Evolutionary conservation across 1,284 basidiomycete genomes (phyloP).

Genomic region (Austroboletus novae-zelandiae): DNA sequence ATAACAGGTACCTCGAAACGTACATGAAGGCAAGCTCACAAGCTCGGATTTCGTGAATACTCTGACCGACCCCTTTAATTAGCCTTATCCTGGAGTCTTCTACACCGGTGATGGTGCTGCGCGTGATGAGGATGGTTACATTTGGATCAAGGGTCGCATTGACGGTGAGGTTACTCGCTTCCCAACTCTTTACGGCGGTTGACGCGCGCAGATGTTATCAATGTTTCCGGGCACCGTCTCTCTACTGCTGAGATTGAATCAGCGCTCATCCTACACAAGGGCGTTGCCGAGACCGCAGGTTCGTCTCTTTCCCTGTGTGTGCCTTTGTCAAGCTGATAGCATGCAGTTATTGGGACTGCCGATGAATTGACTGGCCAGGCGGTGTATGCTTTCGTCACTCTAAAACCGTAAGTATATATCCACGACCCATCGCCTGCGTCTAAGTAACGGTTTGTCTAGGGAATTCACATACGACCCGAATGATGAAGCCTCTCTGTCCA

Average conservation of each 20-base stretch:
- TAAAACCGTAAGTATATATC: constrained; percentile 61
- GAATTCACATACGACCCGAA: constrained; percentile 76
- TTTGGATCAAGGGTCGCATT: constrained; percentile 97
- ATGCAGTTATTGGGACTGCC: constrained; percentile 74
- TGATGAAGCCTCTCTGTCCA: constrained; percentile 71
- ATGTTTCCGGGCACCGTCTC: constrained; percentile 94
- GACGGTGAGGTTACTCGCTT: constrained; percentile 65
- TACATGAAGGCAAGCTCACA: constrained; percentile 71
- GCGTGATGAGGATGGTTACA: constrained; percentile 93
- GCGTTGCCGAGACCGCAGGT: constrained; percentile 93
- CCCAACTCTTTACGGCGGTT: not conserved
- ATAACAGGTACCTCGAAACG: constrained; percentile 89
- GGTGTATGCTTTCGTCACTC: constrained; percentile 82
- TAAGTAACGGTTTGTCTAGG: constrained; percentile 37
- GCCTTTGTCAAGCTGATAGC: constrained; percentile 1
- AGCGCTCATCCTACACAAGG: constrained; percentile 90
- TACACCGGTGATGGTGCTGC: constrained; percentile 97
- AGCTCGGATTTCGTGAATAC: not conserved
- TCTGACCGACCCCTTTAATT: constrained; percentile 4
- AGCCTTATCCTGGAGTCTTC: constrained; percentile 86
- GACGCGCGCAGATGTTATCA: constrained; percentile 71
- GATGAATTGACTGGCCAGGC: constrained; percentile 90
- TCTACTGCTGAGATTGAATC: constrained; percentile 98
- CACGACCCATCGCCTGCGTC: not conserved
- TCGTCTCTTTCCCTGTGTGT: constrained; percentile 13